Percentiles rank a stretch among this genome's conserved stretches.
Evolutionary conservation across 1,284 basidiomycete species (phyloP).

Genomic region (Caloboletus inedulis): DNA sequence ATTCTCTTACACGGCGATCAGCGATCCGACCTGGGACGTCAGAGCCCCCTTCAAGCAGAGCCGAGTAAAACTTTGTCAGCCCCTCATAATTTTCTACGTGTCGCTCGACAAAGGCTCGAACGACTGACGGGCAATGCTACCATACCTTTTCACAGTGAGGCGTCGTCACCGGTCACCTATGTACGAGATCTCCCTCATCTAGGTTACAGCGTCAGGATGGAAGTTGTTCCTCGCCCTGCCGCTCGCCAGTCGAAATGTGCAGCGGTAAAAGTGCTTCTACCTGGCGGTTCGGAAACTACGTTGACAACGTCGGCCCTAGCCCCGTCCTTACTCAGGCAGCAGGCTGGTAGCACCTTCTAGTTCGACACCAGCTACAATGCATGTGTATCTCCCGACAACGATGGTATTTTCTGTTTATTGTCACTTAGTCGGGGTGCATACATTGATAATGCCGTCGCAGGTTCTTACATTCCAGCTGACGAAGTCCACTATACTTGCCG

Average conservation of each 20-base stretch:
- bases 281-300: constrained; percentile 24
- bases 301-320: constrained; percentile 22
- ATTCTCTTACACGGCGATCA: constrained; percentile 21
- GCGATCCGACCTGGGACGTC: constrained; percentile 26
- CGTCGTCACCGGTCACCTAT: constrained; percentile 17
- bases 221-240: constrained; percentile 25
- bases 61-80: too few relatives aligned
- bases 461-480: too few relatives aligned
- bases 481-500: too few relatives aligned
- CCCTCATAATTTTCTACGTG: neutral
- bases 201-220: neutral
- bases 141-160: constrained; percentile 3
- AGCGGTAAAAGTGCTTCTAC: constrained; percentile 20
- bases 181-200: neutral
- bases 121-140: neutral
- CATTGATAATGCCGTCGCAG: too few relatives aligned
- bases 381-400: constrained; percentile 29
- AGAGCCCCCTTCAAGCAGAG: constrained; percentile 12
- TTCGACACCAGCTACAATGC: constrained; percentile 22
- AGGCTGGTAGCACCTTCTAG: constrained; percentile 19
- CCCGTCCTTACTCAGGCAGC: too few relatives aligned
- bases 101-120: neutral
- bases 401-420: constrained; percentile 11
- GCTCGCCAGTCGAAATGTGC: constrained; percentile 18
- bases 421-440: too few relatives aligned